These are phyloP conservation scores for Orbilia blumenaviensis DNA, from an alignment of 2,329 filamentous ascomycete genomes.

Conservation along the genomic window DNA sequence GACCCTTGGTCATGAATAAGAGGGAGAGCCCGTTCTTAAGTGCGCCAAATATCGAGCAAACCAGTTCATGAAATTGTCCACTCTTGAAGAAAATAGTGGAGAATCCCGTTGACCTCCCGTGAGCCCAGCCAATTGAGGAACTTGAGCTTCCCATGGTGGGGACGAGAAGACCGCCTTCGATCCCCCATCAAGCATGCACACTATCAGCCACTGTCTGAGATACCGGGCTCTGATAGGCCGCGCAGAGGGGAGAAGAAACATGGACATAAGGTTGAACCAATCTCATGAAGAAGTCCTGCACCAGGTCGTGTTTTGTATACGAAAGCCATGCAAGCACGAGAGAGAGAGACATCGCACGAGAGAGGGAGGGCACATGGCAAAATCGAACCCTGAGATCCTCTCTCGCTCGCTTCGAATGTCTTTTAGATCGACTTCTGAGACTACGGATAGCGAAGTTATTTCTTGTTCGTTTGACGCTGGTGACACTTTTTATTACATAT, in stretches of 20 bases:
- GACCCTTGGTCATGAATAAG: conserved; percentile 15
- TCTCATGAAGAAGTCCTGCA: conserved; percentile 12
- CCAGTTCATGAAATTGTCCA: neutral
- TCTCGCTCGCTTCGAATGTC: conserved; percentile 15
- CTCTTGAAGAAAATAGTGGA: conserved; percentile 21
- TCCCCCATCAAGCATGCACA: conserved; percentile 13
- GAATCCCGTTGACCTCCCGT: conserved; percentile 39
- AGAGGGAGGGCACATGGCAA: conserved; percentile 23
- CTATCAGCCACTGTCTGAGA: conserved; percentile 52
- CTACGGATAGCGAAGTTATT: neutral
- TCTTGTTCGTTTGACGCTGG: conserved; percentile 8
- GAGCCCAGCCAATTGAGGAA: conserved; percentile 37
- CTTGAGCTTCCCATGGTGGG: conserved; percentile 9
- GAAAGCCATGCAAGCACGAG: conserved; percentile 14
- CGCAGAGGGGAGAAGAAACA: conserved; percentile 15
- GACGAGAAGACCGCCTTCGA: neutral
- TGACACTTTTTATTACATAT: conserved; percentile 6
- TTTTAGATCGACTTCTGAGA: neutral
- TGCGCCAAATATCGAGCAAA: conserved; percentile 31
- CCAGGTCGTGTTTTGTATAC: conserved; percentile 7
- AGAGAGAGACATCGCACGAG: conserved; percentile 20
- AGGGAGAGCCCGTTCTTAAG: conserved; percentile 10
- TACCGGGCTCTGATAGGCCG: conserved; percentile 27
- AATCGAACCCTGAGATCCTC: neutral
- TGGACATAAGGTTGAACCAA: conserved; percentile 28